Base-by-base conservation (phyloP, 805 yeast genomes). In the Dipodascus geniculatus region DNA sequence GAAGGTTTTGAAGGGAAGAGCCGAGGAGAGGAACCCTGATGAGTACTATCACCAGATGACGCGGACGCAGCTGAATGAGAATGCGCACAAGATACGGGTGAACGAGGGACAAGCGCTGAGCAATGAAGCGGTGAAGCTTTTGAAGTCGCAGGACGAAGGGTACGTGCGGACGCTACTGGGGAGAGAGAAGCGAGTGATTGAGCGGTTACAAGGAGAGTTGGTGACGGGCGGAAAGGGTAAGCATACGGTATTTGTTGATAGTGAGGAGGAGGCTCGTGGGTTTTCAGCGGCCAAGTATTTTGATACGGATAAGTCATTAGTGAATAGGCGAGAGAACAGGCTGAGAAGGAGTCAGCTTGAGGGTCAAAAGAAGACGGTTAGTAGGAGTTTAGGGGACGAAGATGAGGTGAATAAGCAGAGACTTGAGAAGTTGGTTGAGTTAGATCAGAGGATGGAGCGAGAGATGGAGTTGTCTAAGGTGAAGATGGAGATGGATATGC, bases 11-110 rank as follows among this genome's bases (percentile, higher is more conserved):
- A 80, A 85, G 59, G 74, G 75, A 47, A 91, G 88, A 65, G 95
- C 86, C 1, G 71, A 75, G 38, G 75, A 76, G 48, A 77, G 88
- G 61, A 93, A 93, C 66, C 95, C 95, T 16, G 99, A 93, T 75
- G 99, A 93, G 69, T 93, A 85, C 71, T 89, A 91, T 68, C 96
- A 88, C 78, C 93, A 88, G 20, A 93, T 93, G 99, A 79, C 83
- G 31, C 74, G 76, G 14, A 73, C 75, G 56, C 76, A 75, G 61
- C 81, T 93, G 2, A 95, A 88, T 58, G 70, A 74, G 1, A 72
- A 76, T 9, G 97, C 97, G 1, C 74, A 86, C 6, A 63, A 85
- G 50, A 66, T 85, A 9, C 71, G 81, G 1, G 87, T 86, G 22
- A 74, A 95, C 56, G 68, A 64, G 3, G 57, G 60, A 48, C 69